Evolutionary conservation across 495 filamentous ascomycete species (phyloP), one percentile per base, ranked within the genome.

Genomic region (Aspergillus conjunctus): DNA sequence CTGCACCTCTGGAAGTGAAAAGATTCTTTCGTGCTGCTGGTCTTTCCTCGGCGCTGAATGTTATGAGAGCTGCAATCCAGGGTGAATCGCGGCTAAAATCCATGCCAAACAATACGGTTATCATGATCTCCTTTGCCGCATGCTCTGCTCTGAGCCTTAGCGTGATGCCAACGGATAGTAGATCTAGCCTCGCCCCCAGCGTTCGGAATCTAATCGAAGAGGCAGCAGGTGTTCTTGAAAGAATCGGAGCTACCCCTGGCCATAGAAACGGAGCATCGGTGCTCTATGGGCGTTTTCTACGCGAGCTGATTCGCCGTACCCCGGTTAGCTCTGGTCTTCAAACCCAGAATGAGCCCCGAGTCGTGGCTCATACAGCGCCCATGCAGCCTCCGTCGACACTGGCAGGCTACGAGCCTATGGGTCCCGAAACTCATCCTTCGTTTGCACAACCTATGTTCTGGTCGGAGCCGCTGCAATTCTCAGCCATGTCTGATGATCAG

Each of bases 21-120:
- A 84, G 84, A 43, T 88, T 88, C 69, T 91, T 91, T 75, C 83
- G 85, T 20, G 82, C 87, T 5, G 86, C 86, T 10, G 84, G 85
- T 5, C 77, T 91, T 17, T 89, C 87, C 0, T 87, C 87, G 0
- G 85, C 88, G 1, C 65, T 91, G 17, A 89, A 88, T 68, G 88
- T 91, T n/a, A 82, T 91, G 72, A 81, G 88, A 52, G 84, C 86
- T 4, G 87, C 88, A 14, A 88, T 89, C 14, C 87, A 89, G 70
- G 87, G 88, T 6, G 88, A 91, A 69, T 75, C 77, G 2, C 81
- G 85, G 59, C 79, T 91, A 4, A 85, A 86, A 39, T 89, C 87
- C 10, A 89, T 91, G 87, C 88, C 88, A 4, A 91, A 90, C 73
- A 90, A 91, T 60, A 87, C 88, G 0, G 85, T 86, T 41, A 90